These are phyloP conservation scores for Penicillium concentricum DNA, from an alignment of 2,329 filamentous ascomycete genomes.

Conservation along the genomic window DNA sequence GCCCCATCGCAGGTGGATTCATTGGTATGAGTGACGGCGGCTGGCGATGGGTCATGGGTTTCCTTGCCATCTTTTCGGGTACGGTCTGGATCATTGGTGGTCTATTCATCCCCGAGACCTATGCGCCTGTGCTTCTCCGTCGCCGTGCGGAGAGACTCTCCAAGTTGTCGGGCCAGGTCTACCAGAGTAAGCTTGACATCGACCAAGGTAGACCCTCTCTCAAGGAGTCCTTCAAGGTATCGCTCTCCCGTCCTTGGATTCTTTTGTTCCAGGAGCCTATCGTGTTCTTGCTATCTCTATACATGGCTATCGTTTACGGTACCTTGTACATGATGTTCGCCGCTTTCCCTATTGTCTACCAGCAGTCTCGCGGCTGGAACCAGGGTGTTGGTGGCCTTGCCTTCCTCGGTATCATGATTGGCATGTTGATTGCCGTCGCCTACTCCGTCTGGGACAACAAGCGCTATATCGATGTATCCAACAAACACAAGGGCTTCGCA, in stretches of 20 bases:
- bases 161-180: constrained; percentile 25
- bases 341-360: constrained; percentile 33
- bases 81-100: constrained; percentile 28
- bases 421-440: constrained; percentile 27
- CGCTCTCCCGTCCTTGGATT: constrained; percentile 30
- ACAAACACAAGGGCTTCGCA: constrained; percentile 22
- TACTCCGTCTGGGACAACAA: constrained; percentile 28
- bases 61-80: constrained; percentile 30
- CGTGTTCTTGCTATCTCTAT: constrained; percentile 30
- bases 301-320: constrained; percentile 32
- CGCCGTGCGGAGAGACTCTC: constrained; percentile 27
- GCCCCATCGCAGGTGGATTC: constrained; percentile 32
- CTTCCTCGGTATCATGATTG: constrained; percentile 34
- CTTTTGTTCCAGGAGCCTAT: constrained; percentile 34
- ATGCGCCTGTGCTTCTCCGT: constrained; percentile 31
- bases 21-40: constrained; percentile 30
- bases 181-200: constrained; percentile 27
- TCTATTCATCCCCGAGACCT: constrained; percentile 30
- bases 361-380: constrained; percentile 30
- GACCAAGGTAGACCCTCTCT: constrained; percentile 25
- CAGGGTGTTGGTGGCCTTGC: constrained; percentile 27
- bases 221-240: constrained; percentile 23
- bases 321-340: constrained; percentile 34
- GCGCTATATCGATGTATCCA: constrained; percentile 22
- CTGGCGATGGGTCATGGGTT: constrained; percentile 31